A percentile compares a stretch with the other conserved stretches of the same genome.
Conservation (phyloP, 768 basidiomycete species). For the Tubosaeta sp. region DNA sequence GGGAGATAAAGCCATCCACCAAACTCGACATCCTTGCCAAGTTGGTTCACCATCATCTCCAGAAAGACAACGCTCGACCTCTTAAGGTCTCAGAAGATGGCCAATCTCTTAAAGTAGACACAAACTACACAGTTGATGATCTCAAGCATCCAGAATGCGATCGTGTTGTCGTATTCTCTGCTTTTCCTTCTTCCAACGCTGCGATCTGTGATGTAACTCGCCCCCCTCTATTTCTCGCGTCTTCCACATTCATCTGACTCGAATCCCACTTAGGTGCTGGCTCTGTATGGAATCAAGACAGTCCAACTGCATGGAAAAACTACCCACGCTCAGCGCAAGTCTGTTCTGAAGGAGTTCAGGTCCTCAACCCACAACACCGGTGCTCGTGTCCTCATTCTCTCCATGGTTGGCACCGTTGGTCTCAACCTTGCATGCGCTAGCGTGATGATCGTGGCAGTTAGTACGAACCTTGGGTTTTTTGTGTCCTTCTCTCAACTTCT, state of each 20-base stretch:
- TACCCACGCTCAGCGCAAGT: background rate
- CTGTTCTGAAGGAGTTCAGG: background rate
- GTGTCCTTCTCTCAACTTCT: background rate
- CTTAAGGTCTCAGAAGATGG: background rate
- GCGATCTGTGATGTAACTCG: background rate
- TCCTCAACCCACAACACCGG: background rate
- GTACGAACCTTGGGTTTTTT: too few species aligned
- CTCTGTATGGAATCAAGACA: background rate
- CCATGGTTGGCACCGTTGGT: conserved; percentile 9
- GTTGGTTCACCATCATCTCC: background rate
- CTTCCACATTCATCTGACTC: too few species aligned
- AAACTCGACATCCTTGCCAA: background rate
- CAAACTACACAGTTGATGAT: background rate
- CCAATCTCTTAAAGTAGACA: background rate
- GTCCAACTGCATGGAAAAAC: conserved; percentile 3
- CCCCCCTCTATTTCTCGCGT: background rate
- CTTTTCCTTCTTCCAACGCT: background rate
- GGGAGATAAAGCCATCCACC: background rate
- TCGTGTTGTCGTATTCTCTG: background rate
- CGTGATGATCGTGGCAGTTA: conserved; percentile 11
- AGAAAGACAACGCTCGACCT: background rate
- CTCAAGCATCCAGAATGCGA: background rate
- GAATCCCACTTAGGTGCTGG: background rate
- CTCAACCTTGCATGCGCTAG: conserved; percentile 12
- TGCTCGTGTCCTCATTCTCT: conserved; percentile 9